These are phyloP conservation scores for Lasiodiplodia gonubiensis DNA, from an alignment of 2,329 filamentous ascomycete species.

Conservation along the genomic window DNA sequence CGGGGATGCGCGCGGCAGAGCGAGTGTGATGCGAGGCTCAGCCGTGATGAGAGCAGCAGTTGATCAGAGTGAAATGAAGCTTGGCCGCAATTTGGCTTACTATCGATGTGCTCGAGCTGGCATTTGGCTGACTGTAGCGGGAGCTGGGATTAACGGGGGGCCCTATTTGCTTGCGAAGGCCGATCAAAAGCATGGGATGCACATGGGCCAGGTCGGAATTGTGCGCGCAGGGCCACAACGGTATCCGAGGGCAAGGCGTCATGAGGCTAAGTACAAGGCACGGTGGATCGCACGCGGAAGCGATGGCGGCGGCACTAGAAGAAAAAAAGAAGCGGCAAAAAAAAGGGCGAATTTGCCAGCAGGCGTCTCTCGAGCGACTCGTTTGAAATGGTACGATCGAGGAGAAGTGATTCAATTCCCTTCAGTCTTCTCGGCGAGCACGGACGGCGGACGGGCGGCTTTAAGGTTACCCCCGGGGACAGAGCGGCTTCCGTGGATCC, in stretches of 20 bases:
- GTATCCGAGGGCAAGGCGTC: neutral
- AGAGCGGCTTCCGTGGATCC: neutral
- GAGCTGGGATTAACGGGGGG: neutral
- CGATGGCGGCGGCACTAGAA: neutral
- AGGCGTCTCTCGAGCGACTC: neutral
- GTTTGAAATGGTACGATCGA: neutral
- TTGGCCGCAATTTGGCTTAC: constrained; percentile 13
- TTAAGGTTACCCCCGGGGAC: constrained; percentile 6
- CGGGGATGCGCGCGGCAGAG: constrained; percentile 15
- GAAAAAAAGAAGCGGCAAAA: neutral
- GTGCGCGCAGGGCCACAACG: neutral
- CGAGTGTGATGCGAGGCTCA: neutral
- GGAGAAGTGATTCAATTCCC: neutral
- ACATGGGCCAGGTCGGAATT: neutral
- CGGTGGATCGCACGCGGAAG: neutral
- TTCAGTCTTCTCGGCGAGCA: neutral
- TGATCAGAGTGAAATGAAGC: constrained; percentile 13
- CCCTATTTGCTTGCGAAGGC: neutral
- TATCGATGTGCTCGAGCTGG: neutral
- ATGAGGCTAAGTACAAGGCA: neutral
- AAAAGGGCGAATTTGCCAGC: neutral
- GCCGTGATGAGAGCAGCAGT: neutral
- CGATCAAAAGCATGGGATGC: constrained; percentile 16
- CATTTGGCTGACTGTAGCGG: neutral
- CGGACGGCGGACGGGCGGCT: neutral